Conservation (phyloP, 768 basidiomycete species). For the Hypholoma fasciculare region DNA sequence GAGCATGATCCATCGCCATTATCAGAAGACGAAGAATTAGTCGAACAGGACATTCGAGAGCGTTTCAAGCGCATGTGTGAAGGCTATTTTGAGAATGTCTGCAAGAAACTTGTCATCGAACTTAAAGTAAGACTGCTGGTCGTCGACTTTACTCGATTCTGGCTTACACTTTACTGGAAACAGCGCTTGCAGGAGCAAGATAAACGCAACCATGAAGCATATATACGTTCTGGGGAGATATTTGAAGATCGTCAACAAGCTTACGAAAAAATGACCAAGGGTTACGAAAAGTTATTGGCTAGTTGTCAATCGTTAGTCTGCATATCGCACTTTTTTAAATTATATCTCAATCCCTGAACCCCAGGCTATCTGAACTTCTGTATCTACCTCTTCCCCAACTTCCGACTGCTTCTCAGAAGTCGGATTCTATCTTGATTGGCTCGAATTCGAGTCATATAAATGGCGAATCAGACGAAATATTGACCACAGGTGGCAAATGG, state of each 20-base stretch:
- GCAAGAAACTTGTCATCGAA: constrained; percentile 89
- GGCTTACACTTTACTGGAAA: background rate
- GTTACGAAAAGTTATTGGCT: constrained; percentile 87
- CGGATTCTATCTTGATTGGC: constrained; percentile 81
- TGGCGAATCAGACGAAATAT: constrained; percentile 57
- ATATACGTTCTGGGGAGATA: constrained; percentile 98
- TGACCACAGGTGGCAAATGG: constrained; percentile 82
- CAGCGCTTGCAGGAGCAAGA: constrained; percentile 97
- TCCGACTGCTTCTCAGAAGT: constrained; percentile 80
- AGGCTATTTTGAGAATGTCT: constrained; percentile 88
- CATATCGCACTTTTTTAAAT: background rate
- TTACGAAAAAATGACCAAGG: constrained; percentile 97
- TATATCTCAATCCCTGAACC: constrained; percentile 10
- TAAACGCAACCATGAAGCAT: constrained; percentile 95
- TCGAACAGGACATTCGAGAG: constrained; percentile 84
- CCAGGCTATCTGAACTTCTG: constrained; percentile 88
- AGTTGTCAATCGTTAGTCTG: constrained; percentile 81
- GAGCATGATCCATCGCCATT: constrained; percentile 40
- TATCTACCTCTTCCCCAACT: constrained; percentile 78
- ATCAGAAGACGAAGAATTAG: constrained; percentile 68
- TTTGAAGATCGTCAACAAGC: constrained; percentile 99
- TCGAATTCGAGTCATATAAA: constrained; percentile 35
- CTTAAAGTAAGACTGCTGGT: constrained; percentile 63
- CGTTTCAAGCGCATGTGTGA: constrained; percentile 93
- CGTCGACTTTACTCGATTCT: background rate